A percentile compares a stretch with the other conserved stretches of the same genome.
Conservation (phyloP, 345 rosid genomes). For the sweet orange (Citrus sinensis) region DNA sequence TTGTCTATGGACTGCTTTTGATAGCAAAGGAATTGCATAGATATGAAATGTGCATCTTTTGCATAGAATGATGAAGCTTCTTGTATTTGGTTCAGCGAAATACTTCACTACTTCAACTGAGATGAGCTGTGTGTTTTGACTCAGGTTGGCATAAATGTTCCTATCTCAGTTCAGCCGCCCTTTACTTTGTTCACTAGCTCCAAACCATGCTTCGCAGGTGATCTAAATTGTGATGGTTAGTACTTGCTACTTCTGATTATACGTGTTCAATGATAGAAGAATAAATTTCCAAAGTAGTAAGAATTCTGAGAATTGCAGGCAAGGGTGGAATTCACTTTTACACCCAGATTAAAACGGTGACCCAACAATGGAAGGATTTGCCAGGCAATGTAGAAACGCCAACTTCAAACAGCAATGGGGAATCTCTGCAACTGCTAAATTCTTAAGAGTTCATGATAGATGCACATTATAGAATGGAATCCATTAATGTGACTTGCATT, state of each 20-base stretch:
- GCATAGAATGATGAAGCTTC: not conserved
- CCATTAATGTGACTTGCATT: not conserved
- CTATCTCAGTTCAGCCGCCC: conserved; percentile 93
- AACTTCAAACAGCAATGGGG: conserved; percentile 10
- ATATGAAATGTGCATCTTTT: not conserved
- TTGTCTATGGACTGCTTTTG: not conserved
- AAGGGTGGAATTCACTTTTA: conserved; percentile 90
- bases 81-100: not conserved
- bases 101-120: too few species aligned
- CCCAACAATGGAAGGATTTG: conserved; percentile 97
- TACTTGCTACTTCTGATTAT: not conserved
- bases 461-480: not conserved
- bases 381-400: conserved; percentile 32
- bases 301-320: conserved; percentile 43
- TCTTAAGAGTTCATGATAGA: not conserved
- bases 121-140: not conserved
- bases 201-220: conserved; percentile 92
- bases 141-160: conserved; percentile 95
- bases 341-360: conserved; percentile 90
- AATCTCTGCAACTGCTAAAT: conserved; percentile 14
- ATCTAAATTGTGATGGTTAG: conserved; percentile 90
- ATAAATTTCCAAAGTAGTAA: not conserved
- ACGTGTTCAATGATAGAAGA: too few species aligned
- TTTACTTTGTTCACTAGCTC: conserved; percentile 91
- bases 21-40: not conserved